Evolutionary conservation across 257 asterid species (phyloP).

Genomic region (Rubia yunnanensis): DNA sequence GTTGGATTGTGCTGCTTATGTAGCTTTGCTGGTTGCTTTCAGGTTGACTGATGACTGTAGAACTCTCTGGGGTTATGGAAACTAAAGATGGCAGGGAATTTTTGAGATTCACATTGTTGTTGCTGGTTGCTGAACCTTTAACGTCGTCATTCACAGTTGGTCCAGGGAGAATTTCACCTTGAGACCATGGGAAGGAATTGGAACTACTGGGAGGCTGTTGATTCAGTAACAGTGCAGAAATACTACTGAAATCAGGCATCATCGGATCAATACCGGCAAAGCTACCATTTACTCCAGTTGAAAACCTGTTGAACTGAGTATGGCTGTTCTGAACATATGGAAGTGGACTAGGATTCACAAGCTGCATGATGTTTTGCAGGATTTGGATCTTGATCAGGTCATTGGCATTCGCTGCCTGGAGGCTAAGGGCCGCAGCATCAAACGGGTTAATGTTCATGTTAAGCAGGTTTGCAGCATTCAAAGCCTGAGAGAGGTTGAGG

Average conservation of each 20-base stretch:
- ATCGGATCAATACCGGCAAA: constrained; percentile 5
- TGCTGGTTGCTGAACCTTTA: background rate
- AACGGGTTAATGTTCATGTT: constrained; percentile 17
- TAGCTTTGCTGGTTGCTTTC: constrained; percentile 5
- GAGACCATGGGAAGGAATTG: constrained; percentile 11
- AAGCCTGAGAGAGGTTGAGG: constrained; percentile 18
- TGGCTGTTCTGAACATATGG: constrained; percentile 16
- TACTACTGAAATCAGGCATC: constrained; percentile 11
- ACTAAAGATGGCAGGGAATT: constrained; percentile 36
- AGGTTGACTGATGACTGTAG: constrained; percentile 10
- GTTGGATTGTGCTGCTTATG: constrained; percentile 1
- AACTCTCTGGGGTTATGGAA: constrained; percentile 18
- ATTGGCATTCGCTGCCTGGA: constrained; percentile 17
- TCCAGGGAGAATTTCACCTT: constrained; percentile 8
- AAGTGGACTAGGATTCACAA: constrained; percentile 24
- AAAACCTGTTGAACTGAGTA: constrained; percentile 1
- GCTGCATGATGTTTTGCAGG: constrained; percentile 25
- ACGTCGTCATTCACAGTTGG: background rate
- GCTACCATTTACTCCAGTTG: constrained; percentile 1
- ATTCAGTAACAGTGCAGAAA: background rate
- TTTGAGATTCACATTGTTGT: constrained; percentile 10
- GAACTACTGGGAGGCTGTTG: background rate
- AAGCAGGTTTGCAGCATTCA: background rate
- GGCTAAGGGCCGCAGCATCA: constrained; percentile 16
- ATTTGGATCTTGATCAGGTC: constrained; percentile 28